Percentiles rank a stretch among this genome's conserved stretches.
Evolutionary conservation across 73 alveolate genomes (phyloP).

Genomic region (Symbiodinium natans): DNA sequence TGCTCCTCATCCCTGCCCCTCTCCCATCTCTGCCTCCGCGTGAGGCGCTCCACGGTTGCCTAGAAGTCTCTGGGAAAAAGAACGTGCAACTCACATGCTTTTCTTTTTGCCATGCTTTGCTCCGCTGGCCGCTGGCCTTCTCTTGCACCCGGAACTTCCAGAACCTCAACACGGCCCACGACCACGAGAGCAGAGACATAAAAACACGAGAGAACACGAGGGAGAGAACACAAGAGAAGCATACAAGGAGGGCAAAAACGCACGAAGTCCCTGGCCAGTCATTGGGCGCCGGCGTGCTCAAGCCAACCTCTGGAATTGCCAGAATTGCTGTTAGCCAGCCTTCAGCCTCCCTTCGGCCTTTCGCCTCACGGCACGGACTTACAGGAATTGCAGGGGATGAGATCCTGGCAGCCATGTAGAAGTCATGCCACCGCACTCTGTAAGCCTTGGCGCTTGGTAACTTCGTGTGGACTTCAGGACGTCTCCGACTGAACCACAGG

Average conservation of each 20-base stretch:
- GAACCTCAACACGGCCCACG: background rate
- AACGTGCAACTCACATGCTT: background rate
- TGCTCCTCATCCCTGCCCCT: no score
- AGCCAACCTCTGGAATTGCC: slow-evolving; percentile 28
- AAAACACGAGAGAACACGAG: background rate
- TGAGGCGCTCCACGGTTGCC: slow-evolving; percentile 31
- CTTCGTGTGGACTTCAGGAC: no score
- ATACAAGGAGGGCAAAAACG: no score
- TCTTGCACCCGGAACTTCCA: slow-evolving; percentile 82
- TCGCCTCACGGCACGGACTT: no score
- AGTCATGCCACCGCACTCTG: slow-evolving; percentile 84
- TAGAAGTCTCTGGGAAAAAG: background rate
- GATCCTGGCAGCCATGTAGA: slow-evolving; percentile 66
- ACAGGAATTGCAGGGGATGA: no score
- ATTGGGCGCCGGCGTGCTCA: slow-evolving; percentile 43
- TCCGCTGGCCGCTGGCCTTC: no score
- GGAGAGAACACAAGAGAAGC: no score
- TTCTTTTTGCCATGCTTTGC: background rate
- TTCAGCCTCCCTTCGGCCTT: no score
- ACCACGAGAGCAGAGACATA: background rate
- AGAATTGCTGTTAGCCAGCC: background rate
- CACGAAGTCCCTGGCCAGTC: slow-evolving; percentile 3
- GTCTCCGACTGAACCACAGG: no score
- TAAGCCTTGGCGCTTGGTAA: slow-evolving; percentile 14
- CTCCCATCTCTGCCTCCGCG: slow-evolving; percentile 1